Evolutionary conservation across 345 rosid species (phyloP), one percentile per base, ranked within the genome.

Genomic region (Abelmoschus esculentus): DNA sequence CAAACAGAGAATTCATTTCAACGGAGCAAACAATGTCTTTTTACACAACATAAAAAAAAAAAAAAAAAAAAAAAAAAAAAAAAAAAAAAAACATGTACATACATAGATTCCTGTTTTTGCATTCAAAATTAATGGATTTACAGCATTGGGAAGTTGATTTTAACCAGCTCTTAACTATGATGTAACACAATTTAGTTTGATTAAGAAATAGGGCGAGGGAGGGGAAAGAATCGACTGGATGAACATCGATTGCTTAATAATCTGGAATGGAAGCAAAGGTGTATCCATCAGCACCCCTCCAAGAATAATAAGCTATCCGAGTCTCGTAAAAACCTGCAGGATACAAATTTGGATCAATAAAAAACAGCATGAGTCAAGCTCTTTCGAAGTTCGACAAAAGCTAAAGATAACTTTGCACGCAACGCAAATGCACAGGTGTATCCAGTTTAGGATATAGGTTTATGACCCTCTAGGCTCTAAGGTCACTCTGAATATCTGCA

Each of bases 211-310:
- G 55, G 54, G 18, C 1, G 13, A 49, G 8, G n/a, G 5, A 2
- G 2, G 15, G n/a, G 18, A 15, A 26, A 6, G 17, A 26, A 65
- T 32, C 61, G 7, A 49, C 28, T 9, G 31, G 3, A 63, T 29
- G 70, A 75, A 46, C 68, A 4, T 5, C 47, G 40, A 7, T 5
- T 2, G 72, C 70, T 81, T 70, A 93, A 77, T 90, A 93, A 55
- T 81, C 81, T 6, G 98, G 98, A 74, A 93, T 93, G 36, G 96
- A 80, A 47, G 92, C 77, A 63, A 89, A 93, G 62, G 87, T 92
- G 75, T 86, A 87, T 36, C 97, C 98, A 50, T 80, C 80, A 4
- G 83, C 89, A 26, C 97, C 98, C 81, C 92, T 87, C 96, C 96
- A 93, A 28, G 93, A 83, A 60, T 93, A 93, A 79, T 93, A 93